Evolutionary conservation across 805 yeast genomes (phyloP).

Genomic region (Cyberlindnera euphorbiiphila): DNA sequence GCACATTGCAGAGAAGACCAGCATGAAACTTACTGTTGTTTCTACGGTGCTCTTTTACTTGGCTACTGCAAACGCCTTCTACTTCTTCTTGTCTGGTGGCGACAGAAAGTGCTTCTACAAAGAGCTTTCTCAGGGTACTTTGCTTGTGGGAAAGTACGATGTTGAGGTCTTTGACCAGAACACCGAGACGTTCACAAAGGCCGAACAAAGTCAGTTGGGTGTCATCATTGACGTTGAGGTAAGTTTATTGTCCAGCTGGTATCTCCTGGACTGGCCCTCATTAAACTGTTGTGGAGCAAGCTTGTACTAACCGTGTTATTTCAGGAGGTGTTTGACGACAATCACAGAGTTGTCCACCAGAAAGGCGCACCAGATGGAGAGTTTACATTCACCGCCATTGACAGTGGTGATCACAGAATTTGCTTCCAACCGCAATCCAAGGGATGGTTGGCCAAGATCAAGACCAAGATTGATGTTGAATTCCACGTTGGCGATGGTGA

Average conservation of each 20-base stretch:
- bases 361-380: conserved; percentile 63
- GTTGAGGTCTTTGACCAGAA: conserved; percentile 42
- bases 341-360: conserved; percentile 71
- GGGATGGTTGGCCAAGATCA: conserved; percentile 62
- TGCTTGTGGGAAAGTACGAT: conserved; percentile 46
- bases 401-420: conserved; percentile 75
- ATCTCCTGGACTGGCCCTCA: too few relatives aligned
- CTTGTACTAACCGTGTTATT: conserved; percentile 17
- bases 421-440: conserved; percentile 51
- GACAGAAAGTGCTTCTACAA: conserved; percentile 53
- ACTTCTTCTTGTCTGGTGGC: conserved; percentile 50
- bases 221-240: conserved; percentile 42
- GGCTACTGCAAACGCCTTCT: conserved; percentile 36
- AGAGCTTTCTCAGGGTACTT: conserved; percentile 47
- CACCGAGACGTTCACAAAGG: conserved; percentile 32
- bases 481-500: conserved; percentile 63
- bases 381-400: conserved; percentile 69
- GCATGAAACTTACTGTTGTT: conserved; percentile 16
- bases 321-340: conserved; percentile 67
- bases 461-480: conserved; percentile 57
- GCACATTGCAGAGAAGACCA: conserved; percentile 2
- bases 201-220: conserved; percentile 34
- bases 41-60: conserved; percentile 22
- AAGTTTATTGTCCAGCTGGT: too few relatives aligned
- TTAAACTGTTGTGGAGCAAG: too few relatives aligned